Conservation (phyloP, 495 filamentous ascomycete species). For the Aspergillus avenaceus region DNA sequence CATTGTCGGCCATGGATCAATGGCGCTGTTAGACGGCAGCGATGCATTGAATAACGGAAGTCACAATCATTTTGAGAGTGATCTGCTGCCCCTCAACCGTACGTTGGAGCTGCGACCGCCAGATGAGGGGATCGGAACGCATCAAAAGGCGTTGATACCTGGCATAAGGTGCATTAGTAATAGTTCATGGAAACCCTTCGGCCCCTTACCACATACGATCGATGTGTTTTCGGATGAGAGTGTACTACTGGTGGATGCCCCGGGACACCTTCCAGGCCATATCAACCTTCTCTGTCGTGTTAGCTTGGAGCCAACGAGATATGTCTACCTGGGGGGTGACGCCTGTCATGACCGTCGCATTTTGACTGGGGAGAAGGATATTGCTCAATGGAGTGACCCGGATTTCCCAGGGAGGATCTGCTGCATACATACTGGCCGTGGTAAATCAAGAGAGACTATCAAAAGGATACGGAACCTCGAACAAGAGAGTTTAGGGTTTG, state of each 20-base stretch:
- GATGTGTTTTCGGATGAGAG: constrained; percentile 40
- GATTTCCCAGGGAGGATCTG: constrained; percentile 18
- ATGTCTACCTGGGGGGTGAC: constrained; percentile 44
- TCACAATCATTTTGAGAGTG: constrained; percentile 34
- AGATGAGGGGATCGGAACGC: neutral
- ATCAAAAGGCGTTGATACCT: neutral
- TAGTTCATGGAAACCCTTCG: neutral
- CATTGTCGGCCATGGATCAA: constrained; percentile 32
- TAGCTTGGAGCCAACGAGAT: constrained; percentile 5
- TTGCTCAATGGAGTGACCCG: constrained; percentile 37
- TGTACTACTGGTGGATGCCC: constrained; percentile 37
- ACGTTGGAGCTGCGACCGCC: constrained; percentile 29
- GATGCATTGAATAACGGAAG: constrained; percentile 18
- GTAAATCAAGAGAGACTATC: constrained; percentile 28
- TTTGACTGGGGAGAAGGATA: constrained; percentile 34
- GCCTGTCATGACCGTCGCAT: constrained; percentile 44
- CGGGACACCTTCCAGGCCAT: constrained; percentile 46
- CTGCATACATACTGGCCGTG: constrained; percentile 39
- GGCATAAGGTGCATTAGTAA: neutral
- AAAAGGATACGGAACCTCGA: constrained; percentile 25
- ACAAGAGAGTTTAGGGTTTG: neutral
- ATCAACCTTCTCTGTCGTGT: constrained; percentile 40
- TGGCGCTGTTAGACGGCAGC: constrained; percentile 22
- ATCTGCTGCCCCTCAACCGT: constrained; percentile 26
- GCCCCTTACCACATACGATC: constrained; percentile 24